Base-by-base conservation (phyloP, 495 filamentous ascomycete genomes). In the Trichocladium antarcticum region DNA sequence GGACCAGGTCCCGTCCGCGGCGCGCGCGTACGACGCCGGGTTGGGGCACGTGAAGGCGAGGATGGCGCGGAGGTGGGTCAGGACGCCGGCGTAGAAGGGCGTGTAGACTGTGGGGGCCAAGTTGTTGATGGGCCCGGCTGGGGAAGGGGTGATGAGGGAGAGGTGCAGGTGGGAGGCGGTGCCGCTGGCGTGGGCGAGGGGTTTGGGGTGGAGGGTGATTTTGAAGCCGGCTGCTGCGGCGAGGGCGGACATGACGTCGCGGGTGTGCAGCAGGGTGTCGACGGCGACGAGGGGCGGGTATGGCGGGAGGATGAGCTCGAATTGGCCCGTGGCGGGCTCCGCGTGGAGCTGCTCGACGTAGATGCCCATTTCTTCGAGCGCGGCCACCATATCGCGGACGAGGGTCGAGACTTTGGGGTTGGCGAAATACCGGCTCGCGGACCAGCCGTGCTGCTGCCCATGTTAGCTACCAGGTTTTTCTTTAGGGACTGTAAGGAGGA, bases 381-480 rank as follows among this genome's bases (percentile, higher is more conserved):
- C 68, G 3, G 70, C 64, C 11, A 74, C 73, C 37, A 85, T 81
- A 27, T 84, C 76, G n/a, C 81, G 75, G 1, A 85, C 61, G 14
- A 85, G 61, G 0, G 78, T 66, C 10, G 88, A 64, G 14, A 78
- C 60, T 19, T 71, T 69, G 28, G 67, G 63, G 47, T 73, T 68
- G 8, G 77, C 68, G n/a, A 84, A 68, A 11, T 74, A 65, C 4
- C 74, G 70, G 2, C 75, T 61, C 10, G 75, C 70, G 5, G 76
- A 78, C 82, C 82, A 87, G 7, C 75, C 79, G 59, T 93, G 81
- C n/a, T n/a, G n/a, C n/a, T n/a, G n/a, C n/a, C n/a, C n/a, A n/a
- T n/a, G n/a, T n/a, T n/a, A n/a, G n/a, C n/a, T n/a, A n/a, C n/a
- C n/a, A n/a, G n/a, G n/a, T n/a, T n/a, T n/a, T n/a, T n/a, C n/a